Evolutionary conservation across 805 yeast species (phyloP).

Genomic region (Candida arabinofermentans): DNA sequence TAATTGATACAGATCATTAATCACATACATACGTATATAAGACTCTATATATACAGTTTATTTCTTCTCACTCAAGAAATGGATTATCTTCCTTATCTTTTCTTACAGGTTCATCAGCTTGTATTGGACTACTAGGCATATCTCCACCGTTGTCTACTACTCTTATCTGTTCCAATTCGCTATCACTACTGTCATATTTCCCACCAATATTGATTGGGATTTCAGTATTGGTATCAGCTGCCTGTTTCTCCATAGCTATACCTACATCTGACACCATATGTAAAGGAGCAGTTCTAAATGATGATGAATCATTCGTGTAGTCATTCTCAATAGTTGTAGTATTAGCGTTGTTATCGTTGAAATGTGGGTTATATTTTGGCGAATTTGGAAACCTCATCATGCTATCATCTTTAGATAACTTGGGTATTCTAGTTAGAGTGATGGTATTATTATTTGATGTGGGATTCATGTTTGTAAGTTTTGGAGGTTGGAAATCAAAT

Average conservation of each 20-base stretch:
- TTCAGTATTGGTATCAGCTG: not conserved
- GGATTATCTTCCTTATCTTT: not conserved
- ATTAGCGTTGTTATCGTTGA: not conserved
- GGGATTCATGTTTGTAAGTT: not conserved
- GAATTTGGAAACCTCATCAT: conserved; percentile 42
- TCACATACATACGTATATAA: too few relatives aligned
- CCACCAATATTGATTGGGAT: not conserved
- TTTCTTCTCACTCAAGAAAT: not conserved
- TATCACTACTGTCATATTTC: conserved; percentile 5
- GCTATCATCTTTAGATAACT: conserved; percentile 13
- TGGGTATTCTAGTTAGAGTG: not conserved
- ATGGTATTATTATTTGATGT: not conserved
- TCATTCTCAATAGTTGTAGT: not conserved
- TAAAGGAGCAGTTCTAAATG: conserved; percentile 3
- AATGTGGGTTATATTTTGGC: conserved; percentile 37
- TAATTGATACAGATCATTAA: too few relatives aligned
- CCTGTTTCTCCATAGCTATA: not conserved
- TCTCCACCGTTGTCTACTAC: not conserved
- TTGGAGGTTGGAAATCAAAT: conserved; percentile 2
- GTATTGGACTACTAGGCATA: not conserved
- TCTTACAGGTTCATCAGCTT: too few relatives aligned
- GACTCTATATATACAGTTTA: too few relatives aligned
- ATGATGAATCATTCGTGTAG: conserved; percentile 1
- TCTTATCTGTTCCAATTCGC: too few relatives aligned
- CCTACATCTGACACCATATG: not conserved